Conservation (phyloP, 139 green algal genomes). For the Coelastrella sp. region DNA sequence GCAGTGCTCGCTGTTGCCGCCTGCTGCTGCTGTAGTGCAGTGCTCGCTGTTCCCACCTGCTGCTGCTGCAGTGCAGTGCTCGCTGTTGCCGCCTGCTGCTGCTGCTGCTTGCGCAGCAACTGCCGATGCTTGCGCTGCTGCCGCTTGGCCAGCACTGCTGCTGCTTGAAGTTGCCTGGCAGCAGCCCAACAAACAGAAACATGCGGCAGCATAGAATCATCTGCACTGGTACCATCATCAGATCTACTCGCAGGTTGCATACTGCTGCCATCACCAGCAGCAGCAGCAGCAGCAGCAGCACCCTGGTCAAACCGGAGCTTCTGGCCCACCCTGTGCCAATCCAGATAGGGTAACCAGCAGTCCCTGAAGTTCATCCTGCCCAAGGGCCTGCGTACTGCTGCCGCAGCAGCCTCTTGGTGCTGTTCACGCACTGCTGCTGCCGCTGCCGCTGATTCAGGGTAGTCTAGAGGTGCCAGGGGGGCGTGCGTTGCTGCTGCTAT, state of each 20-base stretch:
- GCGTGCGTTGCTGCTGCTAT: constrained; percentile 49
- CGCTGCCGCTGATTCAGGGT: constrained; percentile 60
- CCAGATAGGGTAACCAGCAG: not conserved
- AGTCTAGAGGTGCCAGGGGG: constrained; percentile 67
- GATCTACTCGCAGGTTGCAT: not conserved
- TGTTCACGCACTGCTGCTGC: constrained; percentile 4
- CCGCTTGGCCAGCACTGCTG: not conserved
- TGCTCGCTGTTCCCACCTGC: not conserved
- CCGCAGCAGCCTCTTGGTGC: not conserved
- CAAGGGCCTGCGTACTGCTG: not conserved
- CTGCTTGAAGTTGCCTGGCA: not conserved
- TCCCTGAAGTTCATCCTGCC: not conserved
- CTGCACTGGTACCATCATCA: not conserved
- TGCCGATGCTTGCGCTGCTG: not conserved
- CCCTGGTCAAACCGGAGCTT: not conserved
- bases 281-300: constrained; percentile 12
- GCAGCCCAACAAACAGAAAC: not conserved
- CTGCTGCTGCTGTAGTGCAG: not conserved
- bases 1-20: not conserved
- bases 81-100: not conserved
- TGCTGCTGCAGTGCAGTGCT: not conserved
- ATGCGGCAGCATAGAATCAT: not conserved
- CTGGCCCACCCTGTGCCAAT: constrained; percentile 20
- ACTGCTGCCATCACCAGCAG: not conserved
- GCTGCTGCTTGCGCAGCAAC: constrained; percentile 9